Conservation (phyloP, 257 asterid species). For the Solanum arcanum region DNA sequence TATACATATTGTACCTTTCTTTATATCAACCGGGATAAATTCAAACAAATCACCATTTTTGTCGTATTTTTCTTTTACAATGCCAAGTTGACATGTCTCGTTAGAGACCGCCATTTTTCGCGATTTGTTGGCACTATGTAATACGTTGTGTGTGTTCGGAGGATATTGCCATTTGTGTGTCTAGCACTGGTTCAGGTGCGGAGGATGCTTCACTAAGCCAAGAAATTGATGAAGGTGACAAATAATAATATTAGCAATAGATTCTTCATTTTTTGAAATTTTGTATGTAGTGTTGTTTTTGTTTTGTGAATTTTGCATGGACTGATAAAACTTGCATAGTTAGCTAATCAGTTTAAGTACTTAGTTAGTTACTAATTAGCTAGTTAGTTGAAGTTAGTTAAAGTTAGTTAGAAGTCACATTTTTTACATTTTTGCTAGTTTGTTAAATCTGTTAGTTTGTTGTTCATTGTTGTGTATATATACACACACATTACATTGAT, state of each 20-base stretch:
- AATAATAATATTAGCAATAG: neutral
- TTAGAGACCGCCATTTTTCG: neutral
- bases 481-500: too few relatives aligned
- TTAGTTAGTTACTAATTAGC: too few relatives aligned
- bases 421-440: too few relatives aligned
- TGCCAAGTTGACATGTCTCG: neutral
- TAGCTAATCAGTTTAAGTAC: too few relatives aligned
- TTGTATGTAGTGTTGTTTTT: neutral
- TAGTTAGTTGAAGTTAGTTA: too few relatives aligned
- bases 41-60: neutral
- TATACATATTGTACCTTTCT: neutral
- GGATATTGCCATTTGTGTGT: neutral
- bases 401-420: too few relatives aligned
- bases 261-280: neutral
- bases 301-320: neutral
- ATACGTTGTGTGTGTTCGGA: neutral
- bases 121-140: neutral
- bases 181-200: neutral
- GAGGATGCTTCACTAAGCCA: neutral
- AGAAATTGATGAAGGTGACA: neutral
- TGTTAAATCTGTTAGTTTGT: too few relatives aligned
- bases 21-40: neutral
- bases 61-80: neutral
- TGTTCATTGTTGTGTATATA: too few relatives aligned
- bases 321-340: too few relatives aligned